Base-by-base conservation (phyloP, 2,329 filamentous ascomycete species). In the Malbranchea zuffiana region DNA sequence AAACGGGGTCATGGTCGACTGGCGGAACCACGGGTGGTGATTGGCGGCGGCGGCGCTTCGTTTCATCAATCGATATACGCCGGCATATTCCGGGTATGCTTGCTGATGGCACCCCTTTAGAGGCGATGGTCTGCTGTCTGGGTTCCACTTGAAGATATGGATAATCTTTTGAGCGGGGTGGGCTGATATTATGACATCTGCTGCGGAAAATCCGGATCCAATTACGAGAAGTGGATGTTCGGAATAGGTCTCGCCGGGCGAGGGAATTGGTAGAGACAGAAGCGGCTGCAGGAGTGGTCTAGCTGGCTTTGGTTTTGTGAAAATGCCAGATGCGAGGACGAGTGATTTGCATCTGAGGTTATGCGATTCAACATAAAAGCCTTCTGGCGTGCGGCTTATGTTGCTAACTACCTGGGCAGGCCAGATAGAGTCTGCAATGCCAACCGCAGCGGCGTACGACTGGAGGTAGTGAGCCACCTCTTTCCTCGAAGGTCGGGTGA, bases 61-160 rank as follows among this genome's bases (percentile, higher is more conserved):
- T 51, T 74, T 76, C 74, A 78, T 77, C 27, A 71, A 59, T 10
- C 70, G 63, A 45, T 78, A 76, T 1, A 78, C 61, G 6, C 67
- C 64, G 1, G 74, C 72, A 48, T 78, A 78, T 43, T 77, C 74
- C 0, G 74, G 73, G 47, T 78, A 78, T 19, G 72, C 73, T 29
- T 71, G 66, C 31, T 72, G 68, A 47, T 78, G 74, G 41, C 74
- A 77, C 24, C 67, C 66, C 13, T 68, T 67, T 8, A 78, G 54
- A 2, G 73, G 74, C 1, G 71, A 75, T 0, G 72, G 71, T 12
- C 64, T 62, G 4, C 58, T 61, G 6, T 72, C 62, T 0, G 72
- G 69, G n/a, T 65, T 61, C 74, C 74, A 78, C 50, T 70, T 70
- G 51, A 68, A 78, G 35, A 75, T 51, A 46, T 78, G 74, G n/a